Percentiles rank a stretch among this genome's conserved stretches.
Evolutionary conservation across 2,329 filamentous ascomycete genomes (phyloP).

Genomic region (Neofusicoccum sp.): DNA sequence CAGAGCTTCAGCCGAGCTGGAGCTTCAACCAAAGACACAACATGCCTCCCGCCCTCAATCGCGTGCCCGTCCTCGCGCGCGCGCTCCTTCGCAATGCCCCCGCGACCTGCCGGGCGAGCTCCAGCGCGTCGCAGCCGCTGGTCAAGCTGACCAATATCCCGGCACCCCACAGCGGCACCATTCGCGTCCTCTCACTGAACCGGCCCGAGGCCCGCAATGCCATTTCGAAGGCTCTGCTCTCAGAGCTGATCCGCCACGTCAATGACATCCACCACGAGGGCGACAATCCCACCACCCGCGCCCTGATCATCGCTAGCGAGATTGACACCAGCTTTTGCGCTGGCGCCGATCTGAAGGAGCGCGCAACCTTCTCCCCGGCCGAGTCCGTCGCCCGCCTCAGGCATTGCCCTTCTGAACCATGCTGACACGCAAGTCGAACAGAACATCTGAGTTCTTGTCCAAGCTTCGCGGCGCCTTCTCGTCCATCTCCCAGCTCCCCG

Average conservation of each 20-base stretch:
- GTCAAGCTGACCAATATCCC: slow-evolving; percentile 75
- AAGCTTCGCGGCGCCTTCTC: slow-evolving; percentile 76
- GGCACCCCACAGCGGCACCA: slow-evolving; percentile 77
- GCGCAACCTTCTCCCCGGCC: slow-evolving; percentile 71
- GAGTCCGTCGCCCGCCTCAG: slow-evolving; percentile 61
- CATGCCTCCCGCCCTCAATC: slow-evolving; percentile 15
- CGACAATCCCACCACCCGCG: slow-evolving; percentile 67
- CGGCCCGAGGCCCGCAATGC: slow-evolving; percentile 85
- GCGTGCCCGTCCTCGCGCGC: slow-evolving; percentile 7
- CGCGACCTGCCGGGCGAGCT: slow-evolving; percentile 8
- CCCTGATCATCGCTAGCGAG: slow-evolving; percentile 80
- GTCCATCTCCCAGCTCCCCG: slow-evolving; percentile 71
- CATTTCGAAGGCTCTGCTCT: slow-evolving; percentile 77
- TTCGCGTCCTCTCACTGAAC: slow-evolving; percentile 87
- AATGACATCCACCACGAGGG: slow-evolving; percentile 67
- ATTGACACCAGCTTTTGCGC: slow-evolving; percentile 90
- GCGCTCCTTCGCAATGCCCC: slow-evolving; percentile 5
- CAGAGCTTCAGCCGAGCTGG: slow-evolving; percentile 7
- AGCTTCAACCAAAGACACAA: slow-evolving; percentile 7
- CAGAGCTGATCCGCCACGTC: slow-evolving; percentile 71
- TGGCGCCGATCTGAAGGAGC: slow-evolving; percentile 91
- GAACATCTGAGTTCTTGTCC: slow-evolving; percentile 76
- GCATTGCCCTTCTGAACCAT: background rate
- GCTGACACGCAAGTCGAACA: slow-evolving; percentile 41
- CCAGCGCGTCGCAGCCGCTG: slow-evolving; percentile 43